A percentile compares a stretch with the other conserved stretches of the same genome.
Evolutionary conservation across 2,329 filamentous ascomycete genomes (phyloP).

Genomic region (Berkeleyomyces basicola): DNA sequence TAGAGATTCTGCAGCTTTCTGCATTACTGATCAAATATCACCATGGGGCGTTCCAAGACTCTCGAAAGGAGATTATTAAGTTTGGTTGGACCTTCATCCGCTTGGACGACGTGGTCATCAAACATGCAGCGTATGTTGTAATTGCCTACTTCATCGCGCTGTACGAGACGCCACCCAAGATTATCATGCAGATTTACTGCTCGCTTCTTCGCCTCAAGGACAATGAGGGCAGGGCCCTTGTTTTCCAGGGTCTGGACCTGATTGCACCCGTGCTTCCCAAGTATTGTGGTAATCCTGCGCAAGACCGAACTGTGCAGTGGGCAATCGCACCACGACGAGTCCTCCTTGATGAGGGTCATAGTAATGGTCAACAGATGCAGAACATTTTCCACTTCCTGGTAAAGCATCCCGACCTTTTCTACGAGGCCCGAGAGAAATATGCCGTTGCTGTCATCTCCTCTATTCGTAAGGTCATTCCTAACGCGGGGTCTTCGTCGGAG

Average conservation of each 20-base stretch:
- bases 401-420: slow-evolving; percentile 82
- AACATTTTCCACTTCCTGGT: slow-evolving; percentile 97
- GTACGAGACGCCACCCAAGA: slow-evolving; percentile 92
- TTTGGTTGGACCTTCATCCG: slow-evolving; percentile 98
- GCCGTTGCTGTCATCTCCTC: slow-evolving; percentile 76
- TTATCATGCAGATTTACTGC: slow-evolving; percentile 87
- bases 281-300: slow-evolving; percentile 49
- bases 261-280: slow-evolving; percentile 89
- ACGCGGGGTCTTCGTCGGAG: slow-evolving; percentile 74
- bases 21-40: slow-evolving; percentile 94
- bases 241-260: slow-evolving; percentile 86
- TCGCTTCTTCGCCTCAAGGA: slow-evolving; percentile 84
- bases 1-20: slow-evolving; percentile 89
- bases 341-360: slow-evolving; percentile 74
- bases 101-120: slow-evolving; percentile 98
- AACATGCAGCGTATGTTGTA: slow-evolving; percentile 91
- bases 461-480: slow-evolving; percentile 69
- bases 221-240: slow-evolving; percentile 78
- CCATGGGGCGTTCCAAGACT: slow-evolving; percentile 69
- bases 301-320: slow-evolving; percentile 69
- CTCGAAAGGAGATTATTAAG: slow-evolving; percentile 95
- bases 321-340: slow-evolving; percentile 81
- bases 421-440: slow-evolving; percentile 85
- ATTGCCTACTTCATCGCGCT: slow-evolving; percentile 96
- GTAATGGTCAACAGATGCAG: slow-evolving; percentile 82